phyloP scores from a whole-genome alignment of 2,329 filamentous ascomycete genomes.

The Coniochaeta prunicola region DNA sequence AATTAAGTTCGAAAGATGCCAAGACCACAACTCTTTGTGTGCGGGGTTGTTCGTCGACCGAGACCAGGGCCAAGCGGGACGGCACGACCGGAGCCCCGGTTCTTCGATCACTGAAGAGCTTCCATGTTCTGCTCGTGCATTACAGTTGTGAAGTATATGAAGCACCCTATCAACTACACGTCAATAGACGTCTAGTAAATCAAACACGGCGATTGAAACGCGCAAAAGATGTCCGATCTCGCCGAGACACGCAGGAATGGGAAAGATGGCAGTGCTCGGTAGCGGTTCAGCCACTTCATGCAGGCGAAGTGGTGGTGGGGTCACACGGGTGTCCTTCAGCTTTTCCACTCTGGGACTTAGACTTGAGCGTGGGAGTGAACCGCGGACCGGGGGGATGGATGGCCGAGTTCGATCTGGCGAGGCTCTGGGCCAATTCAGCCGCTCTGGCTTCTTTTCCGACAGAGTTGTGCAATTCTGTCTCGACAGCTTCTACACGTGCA shows the following conservation, averaged over 20 bases:
- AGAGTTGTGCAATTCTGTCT: not conserved
- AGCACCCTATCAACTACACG: too few species aligned
- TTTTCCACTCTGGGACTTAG: not conserved
- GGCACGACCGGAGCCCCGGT: not conserved
- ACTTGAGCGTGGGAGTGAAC: not conserved
- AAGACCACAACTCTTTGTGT: not conserved
- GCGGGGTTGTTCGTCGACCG: not conserved
- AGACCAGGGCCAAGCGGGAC: not conserved
- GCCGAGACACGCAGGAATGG: not conserved
- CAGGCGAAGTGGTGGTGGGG: not conserved
- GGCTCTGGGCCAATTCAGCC: constrained; percentile 1
- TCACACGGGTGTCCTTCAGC: not conserved
- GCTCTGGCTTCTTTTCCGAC: not conserved
- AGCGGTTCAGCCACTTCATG: not conserved
- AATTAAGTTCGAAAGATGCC: too few species aligned
- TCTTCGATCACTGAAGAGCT: not conserved
- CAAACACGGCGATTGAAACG: not conserved
- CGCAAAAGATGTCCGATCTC: not conserved
- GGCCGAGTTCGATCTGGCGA: not conserved
- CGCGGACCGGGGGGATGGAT: not conserved
- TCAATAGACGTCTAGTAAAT: not conserved
- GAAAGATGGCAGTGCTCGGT: not conserved
- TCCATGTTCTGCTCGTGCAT: too few species aligned
- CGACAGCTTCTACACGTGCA: not conserved
- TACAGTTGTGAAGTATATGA: too few species aligned